A percentile compares a stretch with the other conserved stretches of the same genome.
Conservation (phyloP, 306 rosid species). For the Echinosophora koreensis region DNA sequence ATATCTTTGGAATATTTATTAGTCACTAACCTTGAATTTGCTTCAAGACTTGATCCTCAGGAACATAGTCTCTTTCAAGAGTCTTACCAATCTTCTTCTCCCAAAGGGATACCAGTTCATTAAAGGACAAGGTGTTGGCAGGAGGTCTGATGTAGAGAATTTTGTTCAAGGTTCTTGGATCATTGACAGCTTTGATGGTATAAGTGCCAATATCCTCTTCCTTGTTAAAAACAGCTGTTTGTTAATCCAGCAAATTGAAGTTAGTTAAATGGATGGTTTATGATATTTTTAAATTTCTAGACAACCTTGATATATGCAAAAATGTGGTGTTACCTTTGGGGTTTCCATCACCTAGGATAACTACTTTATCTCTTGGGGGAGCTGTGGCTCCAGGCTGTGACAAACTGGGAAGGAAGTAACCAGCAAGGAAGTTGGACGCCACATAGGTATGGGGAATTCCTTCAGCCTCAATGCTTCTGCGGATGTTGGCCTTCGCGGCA, state of each 20-base stretch:
- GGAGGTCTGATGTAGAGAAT: constrained; percentile 46
- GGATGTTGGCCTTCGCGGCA: constrained; percentile 25
- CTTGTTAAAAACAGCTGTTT: constrained; percentile 47
- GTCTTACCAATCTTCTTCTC: constrained; percentile 56
- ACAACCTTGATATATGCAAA: not conserved
- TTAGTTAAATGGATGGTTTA: not conserved
- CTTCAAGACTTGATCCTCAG: constrained; percentile 40
- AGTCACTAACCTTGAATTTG: constrained; percentile 33
- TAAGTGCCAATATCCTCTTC: constrained; percentile 57
- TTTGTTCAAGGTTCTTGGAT: constrained; percentile 61
- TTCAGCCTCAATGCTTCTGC: constrained; percentile 50
- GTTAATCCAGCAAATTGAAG: not conserved
- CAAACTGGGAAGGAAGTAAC: constrained; percentile 40
- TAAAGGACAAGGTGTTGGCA: constrained; percentile 47
- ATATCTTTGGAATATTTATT: not conserved
- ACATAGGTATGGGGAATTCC: constrained; percentile 49
- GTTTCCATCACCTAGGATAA: constrained; percentile 55
- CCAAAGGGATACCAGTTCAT: constrained; percentile 57
- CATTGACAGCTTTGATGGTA: constrained; percentile 54
- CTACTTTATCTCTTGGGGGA: constrained; percentile 53
- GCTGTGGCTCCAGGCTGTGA: constrained; percentile 32
- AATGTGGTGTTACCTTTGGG: constrained; percentile 43
- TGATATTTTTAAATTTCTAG: not conserved
- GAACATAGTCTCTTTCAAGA: constrained; percentile 43
- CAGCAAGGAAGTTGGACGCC: constrained; percentile 41